Base-by-base conservation (phyloP, 2,329 filamentous ascomycete species). In the Leptosphaerulina australis region DNA sequence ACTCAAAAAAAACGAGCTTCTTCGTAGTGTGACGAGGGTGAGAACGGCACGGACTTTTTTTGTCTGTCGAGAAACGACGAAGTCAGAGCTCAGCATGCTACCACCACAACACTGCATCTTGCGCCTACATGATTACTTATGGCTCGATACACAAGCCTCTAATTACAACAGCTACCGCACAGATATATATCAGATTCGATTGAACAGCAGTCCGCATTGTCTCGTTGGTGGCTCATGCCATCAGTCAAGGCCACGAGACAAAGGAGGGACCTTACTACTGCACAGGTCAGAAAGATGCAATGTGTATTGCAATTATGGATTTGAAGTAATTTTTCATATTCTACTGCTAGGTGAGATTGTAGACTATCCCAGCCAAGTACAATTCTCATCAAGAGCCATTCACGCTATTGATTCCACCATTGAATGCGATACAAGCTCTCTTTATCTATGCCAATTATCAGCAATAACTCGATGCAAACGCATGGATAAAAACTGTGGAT, bases 371-470 rank as follows among this genome's bases (percentile, higher is more conserved):
- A n/a, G n/a, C n/a, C n/a, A n/a, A n/a, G n/a, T n/a, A n/a, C n/a
- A n/a, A n/a, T n/a, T n/a, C n/a, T n/a, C n/a, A n/a, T n/a, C n/a
- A n/a, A n/a, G n/a, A n/a, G n/a, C n/a, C n/a, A n/a, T n/a, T n/a
- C n/a, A n/a, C n/a, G n/a, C n/a, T n/a, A n/a, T n/a, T n/a, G n/a
- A n/a, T n/a, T n/a, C n/a, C n/a, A n/a, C n/a, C n/a, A n/a, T n/a
- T n/a, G n/a, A n/a, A n/a, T n/a, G n/a, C n/a, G n/a, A n/a, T n/a
- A n/a, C n/a, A n/a, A n/a, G n/a, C n/a, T n/a, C n/a, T n/a, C n/a
- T n/a, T n/a, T n/a, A 30, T 20, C 37, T 51, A 15, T 2, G 3
- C 17, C 7, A 17, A 7, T 35, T 11, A 43, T 63, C 48, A 60
- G 56, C 26, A 11, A 17, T 25, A 36, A 25, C 34, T 38, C 12